Base-by-base conservation (phyloP, 768 basidiomycete species). In the Russula griseocarnosa region DNA sequence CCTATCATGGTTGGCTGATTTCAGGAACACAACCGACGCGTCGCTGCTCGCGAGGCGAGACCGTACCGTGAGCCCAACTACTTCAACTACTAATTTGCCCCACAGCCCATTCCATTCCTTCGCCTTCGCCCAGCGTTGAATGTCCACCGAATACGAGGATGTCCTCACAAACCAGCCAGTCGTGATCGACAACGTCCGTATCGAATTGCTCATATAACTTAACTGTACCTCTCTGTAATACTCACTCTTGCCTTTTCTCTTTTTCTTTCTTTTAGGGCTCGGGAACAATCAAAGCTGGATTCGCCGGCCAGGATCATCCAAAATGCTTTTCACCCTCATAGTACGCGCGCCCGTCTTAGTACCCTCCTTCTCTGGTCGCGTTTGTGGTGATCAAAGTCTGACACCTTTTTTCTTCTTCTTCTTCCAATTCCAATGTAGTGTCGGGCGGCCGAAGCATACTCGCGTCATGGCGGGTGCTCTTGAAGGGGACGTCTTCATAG, bases 271-370 rank as follows among this genome's bases (percentile, higher is more conserved):
- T 26, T n/a, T 74, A 98, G 94, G 97, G 97, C 66, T 97, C 96
- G 61, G 97, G 97, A 32, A 94, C 93, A 26, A 96, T 99, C 74
- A 99, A 98, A 76, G 97, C 97, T 65, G 97, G 97, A 46, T 99
- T 99, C 73, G 97, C 97, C 59, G 97, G 97, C 52, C 92, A 98
- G 76, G 96, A 98, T 76, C 94, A 97, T 74, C 97, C 97, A 49
- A 97, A 97, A 83, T 98, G 95, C 74, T 98, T 95, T 82, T 98
- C 98, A 72, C 95, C 97, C 67, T 97, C 94, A 68, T 98, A 94
- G 95, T 97, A 78, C 79, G 94, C 86, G 30, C 5, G 32, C 69
- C 67, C 75, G 75, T 78, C 69, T 60, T 34, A n/a, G n/a, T n/a
- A 1, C 38, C 32, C 32, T 32, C 32, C 47, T 58, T 58, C 30